A percentile compares a stretch with the other conserved stretches of the same genome.
phyloP scores from a whole-genome alignment of 176 grass and related monocot genomes.

The Carex littledalei region DNA sequence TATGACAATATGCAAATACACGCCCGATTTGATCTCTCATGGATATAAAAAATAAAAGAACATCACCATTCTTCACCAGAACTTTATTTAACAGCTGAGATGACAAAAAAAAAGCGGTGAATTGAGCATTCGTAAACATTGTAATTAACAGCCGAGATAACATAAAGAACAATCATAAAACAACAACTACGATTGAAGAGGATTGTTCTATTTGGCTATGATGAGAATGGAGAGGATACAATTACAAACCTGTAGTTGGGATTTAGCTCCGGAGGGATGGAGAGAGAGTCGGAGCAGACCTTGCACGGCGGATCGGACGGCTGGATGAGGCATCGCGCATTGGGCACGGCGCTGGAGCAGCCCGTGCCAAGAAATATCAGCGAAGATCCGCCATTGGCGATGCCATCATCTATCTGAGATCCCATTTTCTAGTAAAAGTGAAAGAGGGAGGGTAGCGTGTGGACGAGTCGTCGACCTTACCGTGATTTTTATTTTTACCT shows the following conservation, averaged over 20 bases:
- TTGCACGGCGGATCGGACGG: constrained; percentile 72
- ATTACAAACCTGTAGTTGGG: constrained; percentile 76
- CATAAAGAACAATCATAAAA: neutral
- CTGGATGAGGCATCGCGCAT: constrained; percentile 93
- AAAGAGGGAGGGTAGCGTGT: neutral
- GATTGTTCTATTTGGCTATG: neutral
- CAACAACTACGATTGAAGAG: neutral
- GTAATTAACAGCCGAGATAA: neutral
- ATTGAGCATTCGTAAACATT: neutral
- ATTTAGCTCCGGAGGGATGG: constrained; percentile 63
- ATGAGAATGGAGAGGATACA: neutral
- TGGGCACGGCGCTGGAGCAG: constrained; percentile 86
- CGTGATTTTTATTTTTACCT: no score
- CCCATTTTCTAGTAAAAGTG: neutral
- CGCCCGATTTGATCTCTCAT: neutral
- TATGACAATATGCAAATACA: neutral
- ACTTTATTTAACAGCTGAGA: neutral
- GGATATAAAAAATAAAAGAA: neutral
- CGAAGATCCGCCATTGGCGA: constrained; percentile 36
- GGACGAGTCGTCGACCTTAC: neutral
- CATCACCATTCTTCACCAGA: neutral
- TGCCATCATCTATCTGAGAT: neutral
- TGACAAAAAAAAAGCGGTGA: neutral
- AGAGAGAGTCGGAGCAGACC: constrained; percentile 82
- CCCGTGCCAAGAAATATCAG: constrained; percentile 94